A percentile compares a stretch with the other conserved stretches of the same genome.
Evolutionary conservation across 2,329 filamentous ascomycete genomes (phyloP).

Genomic region (Allantophomopsis lycopodina): DNA sequence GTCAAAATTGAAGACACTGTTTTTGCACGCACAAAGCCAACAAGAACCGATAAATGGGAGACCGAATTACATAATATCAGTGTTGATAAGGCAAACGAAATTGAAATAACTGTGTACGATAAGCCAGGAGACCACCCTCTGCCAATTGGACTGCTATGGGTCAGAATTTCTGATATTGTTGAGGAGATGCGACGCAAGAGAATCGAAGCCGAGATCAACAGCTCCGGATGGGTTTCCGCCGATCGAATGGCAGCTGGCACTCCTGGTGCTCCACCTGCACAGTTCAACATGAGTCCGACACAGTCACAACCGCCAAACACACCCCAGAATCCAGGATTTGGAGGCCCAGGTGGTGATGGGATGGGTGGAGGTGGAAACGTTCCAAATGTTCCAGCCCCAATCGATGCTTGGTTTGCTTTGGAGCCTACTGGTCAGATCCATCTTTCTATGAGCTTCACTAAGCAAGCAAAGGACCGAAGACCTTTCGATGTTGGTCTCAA

Average conservation of each 20-base stretch:
- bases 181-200: constrained; percentile 96
- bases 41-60: constrained; percentile 80
- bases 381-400: constrained; percentile 33
- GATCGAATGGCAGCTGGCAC: constrained; percentile 70
- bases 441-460: constrained; percentile 80
- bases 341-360: constrained; percentile 9
- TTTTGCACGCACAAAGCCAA: constrained; percentile 74
- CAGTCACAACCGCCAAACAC: constrained; percentile 29
- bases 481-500: constrained; percentile 82
- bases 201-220: constrained; percentile 91
- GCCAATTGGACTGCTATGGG: constrained; percentile 91
- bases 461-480: constrained; percentile 72
- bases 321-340: constrained; percentile 22
- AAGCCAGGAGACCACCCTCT: constrained; percentile 82
- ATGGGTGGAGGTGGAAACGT: constrained; percentile 14
- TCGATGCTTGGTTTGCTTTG: constrained; percentile 94
- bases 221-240: constrained; percentile 91
- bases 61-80: constrained; percentile 85
- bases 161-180: constrained; percentile 90
- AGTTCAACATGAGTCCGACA: constrained; percentile 43
- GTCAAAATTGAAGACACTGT: constrained; percentile 95
- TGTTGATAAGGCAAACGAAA: constrained; percentile 97
- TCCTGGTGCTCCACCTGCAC: constrained; percentile 28
- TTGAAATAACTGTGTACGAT: constrained; percentile 95
- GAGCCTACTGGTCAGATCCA: constrained; percentile 91